Evolutionary conservation across 2,329 filamentous ascomycete species (phyloP).

Genomic region (Penicillium janthinellum): DNA sequence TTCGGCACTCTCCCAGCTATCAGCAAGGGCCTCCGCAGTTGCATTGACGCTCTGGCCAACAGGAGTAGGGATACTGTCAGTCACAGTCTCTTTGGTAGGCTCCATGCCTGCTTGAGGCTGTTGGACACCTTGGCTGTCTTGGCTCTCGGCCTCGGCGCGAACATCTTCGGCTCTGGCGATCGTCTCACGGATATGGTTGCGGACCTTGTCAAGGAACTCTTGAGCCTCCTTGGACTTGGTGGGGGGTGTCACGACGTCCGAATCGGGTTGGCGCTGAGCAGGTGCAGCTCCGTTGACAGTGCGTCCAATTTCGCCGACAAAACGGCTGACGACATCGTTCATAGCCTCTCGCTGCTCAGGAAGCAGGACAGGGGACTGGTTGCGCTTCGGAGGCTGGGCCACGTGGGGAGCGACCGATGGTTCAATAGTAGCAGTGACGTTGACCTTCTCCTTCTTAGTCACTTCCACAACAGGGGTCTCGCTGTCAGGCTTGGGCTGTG

Average conservation of each 20-base stretch:
- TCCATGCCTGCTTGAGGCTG: conserved; percentile 32
- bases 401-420: conserved; percentile 14
- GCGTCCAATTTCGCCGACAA: conserved; percentile 62
- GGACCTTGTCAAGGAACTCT: conserved; percentile 37
- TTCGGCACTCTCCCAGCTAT: conserved; percentile 89
- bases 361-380: conserved; percentile 31
- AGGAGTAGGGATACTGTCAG: conserved; percentile 46
- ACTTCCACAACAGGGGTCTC: conserved; percentile 43
- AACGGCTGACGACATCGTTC: conserved; percentile 66
- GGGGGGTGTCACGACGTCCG: conserved; percentile 50
- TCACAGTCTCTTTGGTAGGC: conserved; percentile 52
- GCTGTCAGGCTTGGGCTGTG: conserved; percentile 49
- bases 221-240: conserved; percentile 40
- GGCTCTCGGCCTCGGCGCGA: conserved; percentile 58
- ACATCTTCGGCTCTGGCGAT: conserved; percentile 48
- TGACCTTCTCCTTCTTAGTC: conserved; percentile 26
- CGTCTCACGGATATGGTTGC: conserved; percentile 40
- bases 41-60: conserved; percentile 61
- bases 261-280: conserved; percentile 45
- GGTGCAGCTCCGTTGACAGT: conserved; percentile 48
- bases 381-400: conserved; percentile 19
- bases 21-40: conserved; percentile 63
- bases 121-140: conserved; percentile 37
- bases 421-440: conserved; percentile 26
- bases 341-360: conserved; percentile 64